A percentile compares a stretch with the other conserved stretches of the same genome.
Evolutionary conservation across 2,329 filamentous ascomycete species (phyloP).

Genomic region (Colletotrichum tamarilloi): DNA sequence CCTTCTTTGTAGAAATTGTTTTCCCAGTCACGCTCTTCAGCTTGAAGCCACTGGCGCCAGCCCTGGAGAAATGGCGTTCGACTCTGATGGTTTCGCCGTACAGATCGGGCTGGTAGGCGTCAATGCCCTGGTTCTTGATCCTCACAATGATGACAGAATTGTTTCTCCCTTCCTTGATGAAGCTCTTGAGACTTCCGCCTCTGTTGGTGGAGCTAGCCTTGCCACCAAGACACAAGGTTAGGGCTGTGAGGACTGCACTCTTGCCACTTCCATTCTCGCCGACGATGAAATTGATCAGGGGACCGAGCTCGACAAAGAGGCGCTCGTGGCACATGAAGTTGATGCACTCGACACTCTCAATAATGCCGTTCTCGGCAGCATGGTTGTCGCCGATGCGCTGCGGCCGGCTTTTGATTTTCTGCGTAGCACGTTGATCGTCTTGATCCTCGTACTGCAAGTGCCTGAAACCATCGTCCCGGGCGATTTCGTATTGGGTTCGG

Average conservation of each 20-base stretch:
- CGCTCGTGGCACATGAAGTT: conserved; percentile 98
- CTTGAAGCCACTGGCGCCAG: conserved; percentile 84
- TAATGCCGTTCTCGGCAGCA: conserved; percentile 84
- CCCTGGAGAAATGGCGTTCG: conserved; percentile 86
- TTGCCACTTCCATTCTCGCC: conserved; percentile 98
- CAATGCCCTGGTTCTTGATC: conserved; percentile 89
- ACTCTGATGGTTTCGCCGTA: conserved; percentile 89
- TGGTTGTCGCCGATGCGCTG: conserved; percentile 72
- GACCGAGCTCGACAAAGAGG: conserved; percentile 86
- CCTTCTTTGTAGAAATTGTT: conserved; percentile 83
- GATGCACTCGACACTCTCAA: conserved; percentile 85
- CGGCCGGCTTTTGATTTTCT: conserved; percentile 66
- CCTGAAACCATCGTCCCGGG: conserved; percentile 68
- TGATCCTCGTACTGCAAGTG: conserved; percentile 67
- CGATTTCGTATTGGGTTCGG: conserved; percentile 70
- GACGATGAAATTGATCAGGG: conserved; percentile 97
- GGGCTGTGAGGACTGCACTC: conserved; percentile 91
- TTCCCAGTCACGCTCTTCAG: conserved; percentile 79
- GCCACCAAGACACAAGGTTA: conserved; percentile 93
- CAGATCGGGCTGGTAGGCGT: conserved; percentile 83
- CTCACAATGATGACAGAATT: conserved; percentile 81
- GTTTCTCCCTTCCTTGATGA: conserved; percentile 91
- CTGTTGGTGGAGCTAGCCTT: conserved; percentile 95
- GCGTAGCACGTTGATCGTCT: conserved; percentile 74
- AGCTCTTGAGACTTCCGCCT: conserved; percentile 86